Conservation (phyloP, 306 rosid species). For the Myrica gale region DNA sequence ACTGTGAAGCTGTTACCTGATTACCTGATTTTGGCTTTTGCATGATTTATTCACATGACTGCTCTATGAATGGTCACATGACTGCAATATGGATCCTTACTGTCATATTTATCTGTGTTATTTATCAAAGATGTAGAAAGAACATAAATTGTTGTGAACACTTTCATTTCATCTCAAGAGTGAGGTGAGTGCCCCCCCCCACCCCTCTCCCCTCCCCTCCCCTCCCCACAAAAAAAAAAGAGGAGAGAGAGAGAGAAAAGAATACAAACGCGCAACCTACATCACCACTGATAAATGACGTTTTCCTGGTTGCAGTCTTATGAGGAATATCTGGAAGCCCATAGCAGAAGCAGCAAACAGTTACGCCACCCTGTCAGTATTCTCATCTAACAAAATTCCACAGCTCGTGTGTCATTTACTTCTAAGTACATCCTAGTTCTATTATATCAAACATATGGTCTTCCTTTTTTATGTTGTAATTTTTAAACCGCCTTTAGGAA, state of each 20-base stretch:
- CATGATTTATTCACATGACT: neutral
- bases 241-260: too few relatives aligned
- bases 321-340: constrained; percentile 49
- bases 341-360: constrained; percentile 38
- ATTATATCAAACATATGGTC: neutral
- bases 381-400: neutral
- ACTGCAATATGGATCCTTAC: too few relatives aligned
- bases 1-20: neutral
- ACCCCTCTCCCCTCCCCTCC: too few relatives aligned
- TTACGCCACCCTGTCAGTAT: constrained; percentile 30
- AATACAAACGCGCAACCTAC: too few relatives aligned
- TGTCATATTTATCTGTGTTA: neutral
- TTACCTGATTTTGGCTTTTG: neutral
- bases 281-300: neutral
- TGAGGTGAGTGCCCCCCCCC: too few relatives aligned
- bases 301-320: constrained; percentile 37
- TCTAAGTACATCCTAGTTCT: neutral
- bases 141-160: neutral
- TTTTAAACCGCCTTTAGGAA: neutral
- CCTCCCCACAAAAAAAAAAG: too few relatives aligned
- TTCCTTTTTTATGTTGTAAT: too few relatives aligned
- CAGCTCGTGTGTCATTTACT: neutral
- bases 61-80: neutral
- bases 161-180: neutral
- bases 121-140: neutral